These are phyloP conservation scores for Leccinum sublutescens DNA, from an alignment of 768 basidiomycete species.

Conservation along the genomic window DNA sequence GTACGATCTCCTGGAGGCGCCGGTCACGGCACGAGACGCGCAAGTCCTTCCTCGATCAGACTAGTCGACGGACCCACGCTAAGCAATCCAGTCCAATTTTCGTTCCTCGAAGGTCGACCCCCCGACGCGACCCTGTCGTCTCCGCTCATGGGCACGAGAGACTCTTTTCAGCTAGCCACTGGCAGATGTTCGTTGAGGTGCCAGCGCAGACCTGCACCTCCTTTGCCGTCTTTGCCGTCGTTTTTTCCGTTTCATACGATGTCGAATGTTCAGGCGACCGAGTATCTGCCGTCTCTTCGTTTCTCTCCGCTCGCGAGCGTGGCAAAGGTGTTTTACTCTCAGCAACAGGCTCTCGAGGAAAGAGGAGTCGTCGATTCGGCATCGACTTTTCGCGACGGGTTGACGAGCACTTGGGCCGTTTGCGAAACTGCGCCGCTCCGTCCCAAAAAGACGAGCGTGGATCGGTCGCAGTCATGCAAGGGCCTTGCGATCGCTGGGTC, in stretches of 20 bases:
- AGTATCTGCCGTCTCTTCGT: slow-evolving; percentile 15
- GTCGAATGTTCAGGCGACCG: neutral
- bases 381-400: neutral
- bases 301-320: slow-evolving; percentile 22
- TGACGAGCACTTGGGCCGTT: neutral
- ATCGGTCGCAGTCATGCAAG: slow-evolving; percentile 12
- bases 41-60: slow-evolving; percentile 26
- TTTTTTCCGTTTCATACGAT: slow-evolving; percentile 8
- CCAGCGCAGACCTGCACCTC: slow-evolving; percentile 17
- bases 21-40: slow-evolving; percentile 3
- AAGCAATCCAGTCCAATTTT: slow-evolving; percentile 16
- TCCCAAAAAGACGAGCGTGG: neutral
- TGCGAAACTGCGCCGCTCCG: neutral
- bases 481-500: slow-evolving; percentile 10
- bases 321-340: slow-evolving; percentile 4
- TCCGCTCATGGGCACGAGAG: slow-evolving; percentile 24
- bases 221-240: slow-evolving; percentile 23
- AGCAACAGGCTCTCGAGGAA: neutral
- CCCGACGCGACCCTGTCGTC: slow-evolving; percentile 17
- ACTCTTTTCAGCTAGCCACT: slow-evolving; percentile 29
- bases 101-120: slow-evolving; percentile 27
- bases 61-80: slow-evolving; percentile 18
- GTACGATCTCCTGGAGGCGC: neutral
- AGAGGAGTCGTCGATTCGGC: neutral
- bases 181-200: slow-evolving; percentile 10